Evolutionary conservation across 352 stramenopile genomes (phyloP), one percentile per base, ranked within the genome.

Genomic region (Phytophthora uliginosa): DNA sequence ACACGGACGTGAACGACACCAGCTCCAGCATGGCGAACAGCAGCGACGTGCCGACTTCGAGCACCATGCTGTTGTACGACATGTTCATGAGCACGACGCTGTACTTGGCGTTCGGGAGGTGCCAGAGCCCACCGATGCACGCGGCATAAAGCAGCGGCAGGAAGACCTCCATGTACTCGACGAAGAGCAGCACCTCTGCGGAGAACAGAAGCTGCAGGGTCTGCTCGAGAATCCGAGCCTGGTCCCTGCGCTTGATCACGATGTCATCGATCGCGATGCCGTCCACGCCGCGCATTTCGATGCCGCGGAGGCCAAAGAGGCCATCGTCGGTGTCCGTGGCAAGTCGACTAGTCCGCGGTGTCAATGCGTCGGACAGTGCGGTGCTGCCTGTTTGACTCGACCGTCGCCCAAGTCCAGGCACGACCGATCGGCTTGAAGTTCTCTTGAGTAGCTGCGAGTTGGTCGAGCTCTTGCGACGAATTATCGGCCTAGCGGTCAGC

Each of bases 141-240:
- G 54, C 17, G 7, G 57, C 64, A 59, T 82, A 82, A 36, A 77
- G 59, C 7, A 74, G 42, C 6, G 71, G 75, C 40, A 81, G 68
- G 50, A 81, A 71, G 4, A 67, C 68, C 52, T 78, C 74, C 56
- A 81, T 69, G 57, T 81, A 81, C 70, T 81, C 74, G 42, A 62
- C 56, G 33, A 81, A 63, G 34, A 74, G 26, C 12, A 77, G 55
- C 24, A 69, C 63, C 22, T 81, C 74, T 8, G 70, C 60, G 1
- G 42, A 42, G 55, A 71, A 81, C 0, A 81, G 57, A 26, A 81
- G 33, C 33, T 74, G 67, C 10, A 70, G 48, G 1, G 42, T 62
- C 15, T 74, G 42, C n/a, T 69, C 62, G 0, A 72, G 67, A 10
- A 66, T 59, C 0, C 66, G 59, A 2, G 66, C 66, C 20, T 69